Evolutionary conservation across 1,284 basidiomycete species (phyloP).

Genomic region (Trichosporon sp.): DNA sequence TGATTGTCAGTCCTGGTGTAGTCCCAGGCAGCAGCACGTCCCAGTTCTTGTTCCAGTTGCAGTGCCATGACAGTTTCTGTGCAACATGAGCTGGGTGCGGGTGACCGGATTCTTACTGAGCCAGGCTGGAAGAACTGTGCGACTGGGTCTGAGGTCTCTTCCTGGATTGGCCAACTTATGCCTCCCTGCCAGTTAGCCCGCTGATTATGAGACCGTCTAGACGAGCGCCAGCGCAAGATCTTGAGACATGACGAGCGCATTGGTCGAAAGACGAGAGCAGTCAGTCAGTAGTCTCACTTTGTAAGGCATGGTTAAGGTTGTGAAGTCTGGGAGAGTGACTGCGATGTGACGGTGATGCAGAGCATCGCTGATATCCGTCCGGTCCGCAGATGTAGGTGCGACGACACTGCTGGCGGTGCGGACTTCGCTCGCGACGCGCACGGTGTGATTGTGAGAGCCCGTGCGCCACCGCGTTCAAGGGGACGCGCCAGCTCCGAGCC

Average conservation of each 20-base stretch:
- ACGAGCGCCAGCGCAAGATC: too few species aligned
- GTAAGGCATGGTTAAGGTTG: neutral
- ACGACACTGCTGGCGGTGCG: neutral
- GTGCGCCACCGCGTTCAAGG: too few species aligned
- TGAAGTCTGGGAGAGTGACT: neutral
- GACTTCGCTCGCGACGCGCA: neutral
- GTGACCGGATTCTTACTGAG: slow-evolving; percentile 26
- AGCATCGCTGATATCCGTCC: neutral
- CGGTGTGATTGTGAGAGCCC: neutral
- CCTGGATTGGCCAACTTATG: slow-evolving; percentile 42
- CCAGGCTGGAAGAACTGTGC: slow-evolving; percentile 36
- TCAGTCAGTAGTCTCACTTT: neutral
- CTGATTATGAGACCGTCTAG: too few species aligned
- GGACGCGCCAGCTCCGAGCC: neutral
- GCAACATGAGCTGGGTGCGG: neutral
- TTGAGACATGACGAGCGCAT: neutral
- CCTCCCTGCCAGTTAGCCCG: slow-evolving; percentile 29
- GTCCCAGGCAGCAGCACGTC: slow-evolving; percentile 31
- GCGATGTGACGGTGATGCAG: too few species aligned
- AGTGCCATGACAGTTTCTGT: slow-evolving; percentile 38
- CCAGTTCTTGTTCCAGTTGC: slow-evolving; percentile 47
- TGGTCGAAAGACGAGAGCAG: neutral
- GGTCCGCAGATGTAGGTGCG: neutral
- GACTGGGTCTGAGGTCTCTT: slow-evolving; percentile 36
- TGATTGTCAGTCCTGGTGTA: slow-evolving; percentile 24